Evolutionary conservation across 192 early-diverging fungal genomes (phyloP).

Genomic region (Podila epicladia): DNA sequence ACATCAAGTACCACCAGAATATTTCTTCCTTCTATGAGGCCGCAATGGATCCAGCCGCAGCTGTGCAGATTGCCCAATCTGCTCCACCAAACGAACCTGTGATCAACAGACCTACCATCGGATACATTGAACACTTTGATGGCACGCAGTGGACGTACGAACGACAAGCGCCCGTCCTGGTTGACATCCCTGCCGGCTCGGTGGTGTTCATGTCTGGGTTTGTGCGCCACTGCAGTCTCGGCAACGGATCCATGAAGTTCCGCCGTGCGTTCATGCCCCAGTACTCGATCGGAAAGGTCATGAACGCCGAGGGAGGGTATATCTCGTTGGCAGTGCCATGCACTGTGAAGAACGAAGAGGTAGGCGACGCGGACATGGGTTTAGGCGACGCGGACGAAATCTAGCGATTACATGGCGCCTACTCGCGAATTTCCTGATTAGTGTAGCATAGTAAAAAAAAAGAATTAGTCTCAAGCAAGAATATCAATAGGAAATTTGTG

Average conservation of each 20-base stretch:
- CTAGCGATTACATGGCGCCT: too few species aligned
- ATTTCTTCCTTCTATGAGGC: constrained; percentile 15
- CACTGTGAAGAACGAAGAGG: neutral
- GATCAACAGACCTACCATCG: neutral
- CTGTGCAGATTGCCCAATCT: neutral
- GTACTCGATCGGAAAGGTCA: constrained; percentile 35
- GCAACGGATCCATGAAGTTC: constrained; percentile 26
- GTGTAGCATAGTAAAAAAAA: too few species aligned
- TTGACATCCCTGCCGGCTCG: constrained; percentile 34
- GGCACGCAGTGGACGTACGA: neutral
- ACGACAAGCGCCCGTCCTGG: constrained; percentile 15
- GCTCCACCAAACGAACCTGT: neutral
- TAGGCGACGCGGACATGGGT: too few species aligned
- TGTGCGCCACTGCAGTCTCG: constrained; percentile 46
- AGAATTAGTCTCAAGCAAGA: too few species aligned
- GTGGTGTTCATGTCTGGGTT: constrained; percentile 43
- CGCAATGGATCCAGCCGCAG: neutral
- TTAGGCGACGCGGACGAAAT: too few species aligned
- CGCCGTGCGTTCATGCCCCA: constrained; percentile 46
- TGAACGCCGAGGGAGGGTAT: constrained; percentile 6
- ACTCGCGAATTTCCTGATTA: too few species aligned
- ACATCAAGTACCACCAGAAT: constrained; percentile 11
- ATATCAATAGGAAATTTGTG: too few species aligned
- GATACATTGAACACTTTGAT: constrained; percentile 2
- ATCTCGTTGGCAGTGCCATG: constrained; percentile 38